Evolutionary conservation across 139 green algal genomes (phyloP), one percentile per base, ranked within the genome.

Genomic region (Chlorella sp.): DNA sequence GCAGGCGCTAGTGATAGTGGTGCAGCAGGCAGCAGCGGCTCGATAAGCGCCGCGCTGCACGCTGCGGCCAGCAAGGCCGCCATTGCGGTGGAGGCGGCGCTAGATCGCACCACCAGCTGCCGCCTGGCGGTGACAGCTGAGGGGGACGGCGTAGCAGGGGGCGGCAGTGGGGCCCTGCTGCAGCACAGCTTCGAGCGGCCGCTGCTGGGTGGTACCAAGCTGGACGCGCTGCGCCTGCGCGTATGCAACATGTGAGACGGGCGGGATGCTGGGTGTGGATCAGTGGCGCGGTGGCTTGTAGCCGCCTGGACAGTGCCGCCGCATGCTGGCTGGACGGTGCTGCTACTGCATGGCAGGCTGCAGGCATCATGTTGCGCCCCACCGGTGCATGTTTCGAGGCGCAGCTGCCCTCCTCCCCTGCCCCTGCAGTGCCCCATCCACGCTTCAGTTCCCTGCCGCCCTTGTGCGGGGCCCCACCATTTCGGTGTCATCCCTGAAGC

Each of bases 221-320:
- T 85, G 11, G 55, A 85, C 34, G 80, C 80, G 4, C 51, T 85
- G 51, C 68, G 68, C 3, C 28, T 85, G 18, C 68, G 80, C 25
- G 18, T 85, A 23, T 85, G 80, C 68, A 85, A 85, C 68, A 68
- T 71, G 80, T 85, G 80, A 85, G 80, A 21, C 3, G 13, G 5
- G 18, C 1, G 5, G 18, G 0, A 18, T 28, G 38, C 4, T 60
- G 36, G 39, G 20, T 36, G 36, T 30, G 20, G 36, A 21, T 36
- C 18, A 2, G 32, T 57, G 25, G 38, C 36, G n/a, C n/a, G n/a
- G n/a, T n/a, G n/a, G n/a, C n/a, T n/a, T n/a, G n/a, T n/a, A n/a
- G n/a, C n/a, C n/a, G n/a, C n/a, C n/a, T n/a, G n/a, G n/a, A n/a
- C n/a, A n/a, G n/a, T n/a, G n/a, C n/a, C n/a, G n/a, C n/a, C n/a